Evolutionary conservation across 2,329 filamentous ascomycete species (phyloP), one percentile per base, ranked within the genome.

Genomic region (Penicillium occitanis): DNA sequence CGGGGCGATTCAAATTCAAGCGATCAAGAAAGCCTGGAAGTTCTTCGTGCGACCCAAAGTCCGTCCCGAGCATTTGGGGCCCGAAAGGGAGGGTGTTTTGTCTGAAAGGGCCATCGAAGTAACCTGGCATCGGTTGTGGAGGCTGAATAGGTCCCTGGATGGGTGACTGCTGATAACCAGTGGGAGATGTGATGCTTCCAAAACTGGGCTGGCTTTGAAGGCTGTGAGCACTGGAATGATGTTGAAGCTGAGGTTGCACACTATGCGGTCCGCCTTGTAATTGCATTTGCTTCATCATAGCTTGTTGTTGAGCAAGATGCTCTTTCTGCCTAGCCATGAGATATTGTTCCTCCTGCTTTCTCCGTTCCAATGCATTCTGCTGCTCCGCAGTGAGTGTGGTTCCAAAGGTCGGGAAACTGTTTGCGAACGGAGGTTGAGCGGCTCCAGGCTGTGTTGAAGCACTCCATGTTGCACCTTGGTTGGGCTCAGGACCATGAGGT

Each of bases 331-430:
- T 90, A 55, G 96, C 95, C 88, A 98, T 96, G 42, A 96, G 84
- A 76, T 95, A 97, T 76, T 99, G 95, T 75, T 99, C 96, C 78
- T 99, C 95, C 77, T 99, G 95, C 82, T 99, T 99, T 62, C 95
- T 87, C 63, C 95, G 88, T 80, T 99, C 95, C 1, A 99, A 83
- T 46, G 96, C 96, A 79, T 99, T 99, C 76, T 99, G 95, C 78
- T 99, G 95, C 74, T 98, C 94, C 0, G 95, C 95, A 8, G 96
- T 99, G 71, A 99, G 83, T 0, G 96, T 99, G 7, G 95, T 93
- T 5, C 95, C 95, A 76, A 98, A 99, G 75, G 92, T 96, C 0
- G 95, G 96, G 78, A 99, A 98, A 61, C 93, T 93, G 64, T 89
- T 92, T 6, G 94, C 92, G 72, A 99, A 92, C 5, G 95, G 96